A percentile compares a stretch with the other conserved stretches of the same genome.
Conservation (phyloP, 768 basidiomycete species). For the Mycena rebaudengoi region DNA sequence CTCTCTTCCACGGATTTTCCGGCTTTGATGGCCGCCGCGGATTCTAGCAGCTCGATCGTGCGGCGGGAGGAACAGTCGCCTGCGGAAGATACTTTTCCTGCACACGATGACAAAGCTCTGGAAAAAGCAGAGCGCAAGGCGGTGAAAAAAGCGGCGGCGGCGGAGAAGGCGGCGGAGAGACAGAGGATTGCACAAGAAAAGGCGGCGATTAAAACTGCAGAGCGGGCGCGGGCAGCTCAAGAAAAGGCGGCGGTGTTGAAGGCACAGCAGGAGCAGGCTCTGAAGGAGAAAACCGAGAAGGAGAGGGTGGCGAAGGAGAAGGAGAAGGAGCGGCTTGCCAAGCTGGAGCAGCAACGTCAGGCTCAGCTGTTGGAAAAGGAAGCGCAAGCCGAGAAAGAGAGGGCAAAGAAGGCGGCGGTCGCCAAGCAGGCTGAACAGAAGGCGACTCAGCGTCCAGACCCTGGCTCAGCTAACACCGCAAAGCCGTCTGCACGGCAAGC, state of each 20-base stretch:
- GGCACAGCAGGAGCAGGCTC: slow-evolving; percentile 42
- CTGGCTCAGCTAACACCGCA: slow-evolving; percentile 15
- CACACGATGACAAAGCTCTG: slow-evolving; percentile 50
- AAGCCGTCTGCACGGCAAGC: slow-evolving; percentile 23
- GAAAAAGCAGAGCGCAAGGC: slow-evolving; percentile 71
- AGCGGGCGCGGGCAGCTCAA: slow-evolving; percentile 60
- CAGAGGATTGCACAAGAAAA: slow-evolving; percentile 66
- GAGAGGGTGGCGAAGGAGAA: slow-evolving; percentile 50
- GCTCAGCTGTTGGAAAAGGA: slow-evolving; percentile 44
- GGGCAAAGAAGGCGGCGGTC: slow-evolving; percentile 24
- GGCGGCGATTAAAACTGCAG: slow-evolving; percentile 59
- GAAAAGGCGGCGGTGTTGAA: slow-evolving; percentile 54
- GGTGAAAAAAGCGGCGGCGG: slow-evolving; percentile 69
- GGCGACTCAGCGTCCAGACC: slow-evolving; percentile 28
- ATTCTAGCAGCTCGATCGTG: slow-evolving; percentile 36
- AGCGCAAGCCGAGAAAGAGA: slow-evolving; percentile 37
- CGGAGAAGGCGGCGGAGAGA: slow-evolving; percentile 69
- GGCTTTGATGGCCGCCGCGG: slow-evolving; percentile 56
- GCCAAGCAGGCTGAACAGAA: slow-evolving; percentile 29
- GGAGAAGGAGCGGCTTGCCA: slow-evolving; percentile 43
- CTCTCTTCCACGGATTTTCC: slow-evolving; percentile 83
- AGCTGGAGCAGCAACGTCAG: slow-evolving; percentile 44
- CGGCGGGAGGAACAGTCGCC: slow-evolving; percentile 40
- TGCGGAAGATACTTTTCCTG: slow-evolving; percentile 39
- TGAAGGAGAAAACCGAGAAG: slow-evolving; percentile 45